Evolutionary conservation across 108 stramenopile genomes (phyloP), one percentile per base, ranked within the genome.

Genomic region (Nitzschia sp.): DNA sequence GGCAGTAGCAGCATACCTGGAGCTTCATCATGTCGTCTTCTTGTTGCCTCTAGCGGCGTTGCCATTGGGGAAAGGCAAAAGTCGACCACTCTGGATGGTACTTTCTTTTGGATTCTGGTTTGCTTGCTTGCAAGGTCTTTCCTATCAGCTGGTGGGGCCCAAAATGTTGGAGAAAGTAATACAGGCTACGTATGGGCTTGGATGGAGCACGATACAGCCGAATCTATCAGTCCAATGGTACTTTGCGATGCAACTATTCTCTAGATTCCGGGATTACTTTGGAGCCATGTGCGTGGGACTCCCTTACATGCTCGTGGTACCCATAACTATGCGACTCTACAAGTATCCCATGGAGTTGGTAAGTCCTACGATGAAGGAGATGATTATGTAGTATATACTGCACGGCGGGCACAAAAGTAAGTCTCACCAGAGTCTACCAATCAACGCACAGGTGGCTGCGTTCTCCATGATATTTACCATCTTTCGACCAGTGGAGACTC

Each of bases 161-260:
- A 28, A 58, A 19, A 67, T 58, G 22, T 63, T 53, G 30, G 63
- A 57, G 52, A 69, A 67, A 46, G 58, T 85, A 28, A 45, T 82
- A 32, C 46, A 73, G 29, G 63, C 73, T 59, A 29, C 64, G 36
- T 79, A 84, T 59, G 85, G 83, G 46, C 61, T 34, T 23, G 60
- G 41, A 6, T 79, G 70, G 70, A 69, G 61, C 63, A 77, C 55
- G 6, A 45, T 77, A 5, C 21, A 50, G 15, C 91, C 88, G 22
- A 85, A 63, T 65, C 76, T 92, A 62, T 87, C 88, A 15, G 68
- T 88, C 38, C 79, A 87, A 54, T 93, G 92, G 92, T 93, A 93
- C 70, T 76, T 90, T 28, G 63, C 75, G 32, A 90, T 93, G 45
- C 85, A 93, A 79, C 60, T 85, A 30, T 94, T 94, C 76, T 84